Base-by-base conservation (phyloP, 2,329 filamentous ascomycete genomes). In the Dactylonectria macrodidyma region DNA sequence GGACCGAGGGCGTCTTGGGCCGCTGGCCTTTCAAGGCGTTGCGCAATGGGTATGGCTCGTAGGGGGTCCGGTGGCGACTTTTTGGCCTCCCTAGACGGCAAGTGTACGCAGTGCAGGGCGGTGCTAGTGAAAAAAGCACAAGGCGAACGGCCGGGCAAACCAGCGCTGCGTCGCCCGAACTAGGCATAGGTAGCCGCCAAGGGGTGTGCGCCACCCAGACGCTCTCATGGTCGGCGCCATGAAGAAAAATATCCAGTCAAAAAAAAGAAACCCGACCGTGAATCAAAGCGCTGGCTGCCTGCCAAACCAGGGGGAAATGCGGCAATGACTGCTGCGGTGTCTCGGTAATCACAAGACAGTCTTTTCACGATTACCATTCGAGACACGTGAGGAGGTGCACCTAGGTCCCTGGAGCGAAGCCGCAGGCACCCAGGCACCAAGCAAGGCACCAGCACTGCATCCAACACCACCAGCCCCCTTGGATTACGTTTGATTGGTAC, bases 141-240 rank as follows among this genome's bases (percentile, higher is more conserved):
- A 57, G 54, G 59, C 66, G 69, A 73, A 73, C 44, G 8, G 16
- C 36, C 69, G 57, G 65, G 62, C 60, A 67, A 41, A 59, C 61
- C 51, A 19, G 50, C 58, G 7, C 26, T 30, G 10, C n/a, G 51
- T 36, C 51, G 8, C 10, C 51, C 51, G 33, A 36, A 41, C 54
- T 62, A 61, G 71, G 69, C 69, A 73, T 68, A 69, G 66, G 62
- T 73, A 73, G 51, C 71, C 60, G 71, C 71, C 71, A 69, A 67
- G 66, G 36, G 36, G 66, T 66, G 66, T 73, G 71, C 51, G 60
- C 62, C 50, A 71, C 54, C 67, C 50, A 59, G 61, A 59, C 44
- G 46, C 36, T 44, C 24, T 54, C 51, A 36, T 54, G 57, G 24
- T 57, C 50, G 60, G 41, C 12, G 36, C 57, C 51, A 63, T 55